Percentiles rank a stretch among this genome's conserved stretches.
Conservation (phyloP, 805 yeast species). For the Metschnikowia vanudenii region DNA sequence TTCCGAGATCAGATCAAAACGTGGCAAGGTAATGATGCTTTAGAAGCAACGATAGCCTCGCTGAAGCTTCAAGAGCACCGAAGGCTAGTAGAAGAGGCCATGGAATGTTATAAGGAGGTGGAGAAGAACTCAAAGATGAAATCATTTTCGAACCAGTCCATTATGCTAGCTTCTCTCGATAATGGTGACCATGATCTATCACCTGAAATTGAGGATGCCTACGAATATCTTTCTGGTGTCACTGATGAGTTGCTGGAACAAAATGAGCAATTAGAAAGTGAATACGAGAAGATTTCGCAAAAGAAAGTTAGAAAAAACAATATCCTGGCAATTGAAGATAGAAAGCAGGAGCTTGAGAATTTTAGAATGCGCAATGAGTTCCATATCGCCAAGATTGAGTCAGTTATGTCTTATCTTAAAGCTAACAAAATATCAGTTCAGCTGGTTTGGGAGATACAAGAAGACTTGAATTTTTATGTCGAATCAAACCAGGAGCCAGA, state of each 20-base stretch:
- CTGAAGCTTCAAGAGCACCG: slow-evolving; percentile 35
- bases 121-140: slow-evolving; percentile 44
- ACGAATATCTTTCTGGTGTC: slow-evolving; percentile 31
- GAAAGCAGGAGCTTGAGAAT: slow-evolving; percentile 40
- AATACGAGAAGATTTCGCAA: slow-evolving; percentile 39
- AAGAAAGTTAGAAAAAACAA: slow-evolving; percentile 41
- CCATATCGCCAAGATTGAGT: slow-evolving; percentile 37
- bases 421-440: slow-evolving; percentile 17
- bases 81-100: slow-evolving; percentile 42
- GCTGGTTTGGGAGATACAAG: slow-evolving; percentile 32
- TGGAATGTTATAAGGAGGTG: slow-evolving; percentile 46
- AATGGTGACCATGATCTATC: slow-evolving; percentile 25
- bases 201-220: slow-evolving; percentile 34
- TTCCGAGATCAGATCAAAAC: slow-evolving; percentile 45
- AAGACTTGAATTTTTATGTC: slow-evolving; percentile 38
- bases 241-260: slow-evolving; percentile 35
- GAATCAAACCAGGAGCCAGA: slow-evolving; percentile 41
- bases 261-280: slow-evolving; percentile 37
- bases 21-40: slow-evolving; percentile 38
- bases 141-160: slow-evolving; percentile 44
- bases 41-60: slow-evolving; percentile 23
- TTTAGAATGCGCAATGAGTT: slow-evolving; percentile 33
- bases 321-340: slow-evolving; percentile 34
- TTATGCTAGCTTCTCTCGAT: slow-evolving; percentile 41
- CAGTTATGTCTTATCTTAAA: slow-evolving; percentile 31